phyloP scores from a whole-genome alignment of 1,139 yeast genomes.

The Yamadazyma pseudoaaseri region DNA sequence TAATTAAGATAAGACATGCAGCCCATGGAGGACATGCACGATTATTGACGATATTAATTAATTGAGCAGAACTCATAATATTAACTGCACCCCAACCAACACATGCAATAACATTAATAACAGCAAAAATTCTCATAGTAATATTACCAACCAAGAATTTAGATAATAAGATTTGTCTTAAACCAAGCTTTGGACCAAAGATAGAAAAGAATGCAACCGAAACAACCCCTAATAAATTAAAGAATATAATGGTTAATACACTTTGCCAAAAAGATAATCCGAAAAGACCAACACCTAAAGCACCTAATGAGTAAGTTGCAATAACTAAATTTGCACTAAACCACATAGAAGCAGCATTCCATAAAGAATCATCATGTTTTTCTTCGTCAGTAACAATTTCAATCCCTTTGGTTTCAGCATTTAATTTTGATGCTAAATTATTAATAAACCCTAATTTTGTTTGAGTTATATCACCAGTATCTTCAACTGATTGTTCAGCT shows the following conservation, averaged over 20 bases:
- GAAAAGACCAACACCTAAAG: conserved; percentile 64
- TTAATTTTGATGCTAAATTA: conserved; percentile 33
- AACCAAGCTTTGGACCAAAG: conserved; percentile 82
- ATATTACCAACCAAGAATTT: conserved; percentile 75
- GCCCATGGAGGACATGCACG: conserved; percentile 85
- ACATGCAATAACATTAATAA: conserved; percentile 80
- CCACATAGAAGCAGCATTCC: conserved; percentile 89
- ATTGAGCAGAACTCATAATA: conserved; percentile 85
- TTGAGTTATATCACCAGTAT: conserved; percentile 16
- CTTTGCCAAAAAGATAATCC: conserved; percentile 65
- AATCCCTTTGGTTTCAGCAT: conserved; percentile 68
- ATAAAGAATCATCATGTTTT: conserved; percentile 57
- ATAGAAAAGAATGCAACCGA: conserved; percentile 83
- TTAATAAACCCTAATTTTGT: conserved; percentile 21
- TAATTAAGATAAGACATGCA: conserved; percentile 72
- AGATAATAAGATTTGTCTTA: conserved; percentile 84
- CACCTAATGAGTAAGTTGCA: conserved; percentile 81
- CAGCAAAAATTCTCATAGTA: conserved; percentile 74
- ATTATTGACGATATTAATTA: conserved; percentile 73
- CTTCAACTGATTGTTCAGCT: conserved; percentile 37
- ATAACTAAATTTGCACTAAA: conserved; percentile 86
- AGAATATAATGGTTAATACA: conserved; percentile 63
- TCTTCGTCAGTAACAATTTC: conserved; percentile 69
- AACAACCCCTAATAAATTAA: conserved; percentile 66
- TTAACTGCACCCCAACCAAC: conserved; percentile 96